Base-by-base conservation (phyloP, 1,284 basidiomycete species). In the Cystobasidiaceae sp. region DNA sequence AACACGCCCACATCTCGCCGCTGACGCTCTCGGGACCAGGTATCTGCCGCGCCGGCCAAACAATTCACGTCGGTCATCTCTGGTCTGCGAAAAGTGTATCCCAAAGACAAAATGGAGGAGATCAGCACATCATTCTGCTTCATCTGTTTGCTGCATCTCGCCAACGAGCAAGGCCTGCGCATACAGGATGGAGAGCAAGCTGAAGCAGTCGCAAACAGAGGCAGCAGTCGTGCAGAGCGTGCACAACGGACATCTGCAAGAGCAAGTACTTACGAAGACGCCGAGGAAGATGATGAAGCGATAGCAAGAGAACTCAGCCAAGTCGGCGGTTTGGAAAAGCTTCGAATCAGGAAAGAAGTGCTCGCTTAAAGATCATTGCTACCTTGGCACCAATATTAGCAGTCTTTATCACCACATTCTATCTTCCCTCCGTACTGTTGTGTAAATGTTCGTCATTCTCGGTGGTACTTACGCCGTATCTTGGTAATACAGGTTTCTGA, bases 61-160 rank as follows among this genome's bases (percentile, higher is more conserved):
- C 50, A 67, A n/a, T 68, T 68, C 41, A 62, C 50, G 8, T 48
- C 30, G 52, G 92, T 98, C 68, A 89, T 98, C 69, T 82, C 85
- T 0, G 86, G 85, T 17, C 81, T 99, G 37, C 85, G 89, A 70
- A 82, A 80, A 55, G 83, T 86, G 7, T 98, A 98, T 77, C 89
- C 94, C 0, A 81, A 81, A 67, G 92, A 97, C 46, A 96, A 93
- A 81, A 89, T 98, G 87, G 86, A 89, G 48, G 96, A 99, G 72
- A 97, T 98, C 77, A 96, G 92, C 76, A 98, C 96, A 8, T 96
- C 91, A 68, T 98, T 97, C 84, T 98, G 94, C 78, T 99, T 98
- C 81, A 99, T 98, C 76, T 98, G 73, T 28, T 62, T 74, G 17
- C 59, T 74, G 25, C 73, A 74, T 58, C 61, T 74, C 19, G 72